Conservation (phyloP, 441 rosid species). For the Geranium incanum region DNA sequence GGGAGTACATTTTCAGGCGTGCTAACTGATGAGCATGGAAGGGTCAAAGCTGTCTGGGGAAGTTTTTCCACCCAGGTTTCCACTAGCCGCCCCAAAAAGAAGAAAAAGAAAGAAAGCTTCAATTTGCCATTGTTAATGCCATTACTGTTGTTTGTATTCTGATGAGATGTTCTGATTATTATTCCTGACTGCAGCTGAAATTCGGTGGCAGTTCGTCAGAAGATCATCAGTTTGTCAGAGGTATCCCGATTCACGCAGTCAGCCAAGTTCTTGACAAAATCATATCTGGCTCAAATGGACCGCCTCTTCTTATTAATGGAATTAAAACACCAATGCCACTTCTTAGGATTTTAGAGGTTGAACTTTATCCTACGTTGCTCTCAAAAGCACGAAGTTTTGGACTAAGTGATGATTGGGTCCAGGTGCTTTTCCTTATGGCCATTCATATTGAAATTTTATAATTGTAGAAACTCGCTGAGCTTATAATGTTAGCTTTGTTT, state of each 20-base stretch:
- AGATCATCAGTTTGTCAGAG: conserved; percentile 86
- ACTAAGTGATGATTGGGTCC: conserved; percentile 80
- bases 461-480: background rate
- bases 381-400: conserved; percentile 95
- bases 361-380: conserved; percentile 71
- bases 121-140: conserved; percentile 6
- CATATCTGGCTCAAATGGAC: conserved; percentile 61
- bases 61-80: conserved; percentile 88
- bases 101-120: conserved; percentile 13
- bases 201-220: conserved; percentile 63
- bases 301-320: conserved; percentile 74
- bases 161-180: conserved; percentile 15
- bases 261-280: conserved; percentile 74
- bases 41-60: conserved; percentile 94
- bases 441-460: background rate
- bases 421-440: conserved; percentile 36
- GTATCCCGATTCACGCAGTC: conserved; percentile 72
- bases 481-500: no score
- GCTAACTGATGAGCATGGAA: conserved; percentile 77
- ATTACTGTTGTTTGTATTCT: conserved; percentile 7
- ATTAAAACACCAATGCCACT: conserved; percentile 81
- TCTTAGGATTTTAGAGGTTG: conserved; percentile 84
- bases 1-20: conserved; percentile 92
- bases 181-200: conserved; percentile 49
- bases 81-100: conserved; percentile 13